Evolutionary conservation across 2,329 filamentous ascomycete genomes (phyloP), one percentile per base, ranked within the genome.

Genomic region (Pseudonectria foliicola): DNA sequence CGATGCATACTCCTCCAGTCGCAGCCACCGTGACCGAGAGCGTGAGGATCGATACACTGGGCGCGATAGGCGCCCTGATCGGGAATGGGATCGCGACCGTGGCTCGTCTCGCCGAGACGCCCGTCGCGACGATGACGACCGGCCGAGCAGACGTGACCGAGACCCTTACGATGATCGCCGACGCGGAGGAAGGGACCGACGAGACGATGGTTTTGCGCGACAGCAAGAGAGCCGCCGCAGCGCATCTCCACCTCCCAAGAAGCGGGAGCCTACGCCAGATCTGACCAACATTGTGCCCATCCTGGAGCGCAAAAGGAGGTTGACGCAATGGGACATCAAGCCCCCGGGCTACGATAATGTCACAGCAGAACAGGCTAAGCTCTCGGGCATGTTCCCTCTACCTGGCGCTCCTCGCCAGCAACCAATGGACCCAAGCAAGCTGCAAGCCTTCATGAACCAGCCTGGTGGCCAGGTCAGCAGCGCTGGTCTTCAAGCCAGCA

Each of bases 241-340:
- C 53, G 77, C 82, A 13, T 84, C 82, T 29, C 85, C 88, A 25
- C 84, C 85, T 18, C 79, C 80, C 8, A 93, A 93, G 70, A 92
- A 90, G 67, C 83, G 86, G 60, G 92, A 98, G 62, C 87, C 92
- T 7, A 98, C 92, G 1, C 93, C 92, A 25, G 93, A 99, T 60
- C 70, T 99, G 56, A 93, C 89, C 40, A 80, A 93, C 53, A 69
- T 93, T 40, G 70, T 83, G n/a, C 77, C 87, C 4, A 72, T 99
- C 39, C 68, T 88, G 44, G 82, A 90, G 55, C 82, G 90, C 52
- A 92, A 89, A 70, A 82, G 93, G 50, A 83, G 92, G 40, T 69
- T 98, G 70, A 96, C 89, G 25, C 93, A 98, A 63, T 99, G 92
- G 92, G 93, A 99, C 60, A 95, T 98, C 62, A 98, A 98, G 67